Evolutionary conservation across 208 protist species (phyloP), one percentile per base, ranked within the genome.

Genomic region (Tetramitus jugosus): DNA sequence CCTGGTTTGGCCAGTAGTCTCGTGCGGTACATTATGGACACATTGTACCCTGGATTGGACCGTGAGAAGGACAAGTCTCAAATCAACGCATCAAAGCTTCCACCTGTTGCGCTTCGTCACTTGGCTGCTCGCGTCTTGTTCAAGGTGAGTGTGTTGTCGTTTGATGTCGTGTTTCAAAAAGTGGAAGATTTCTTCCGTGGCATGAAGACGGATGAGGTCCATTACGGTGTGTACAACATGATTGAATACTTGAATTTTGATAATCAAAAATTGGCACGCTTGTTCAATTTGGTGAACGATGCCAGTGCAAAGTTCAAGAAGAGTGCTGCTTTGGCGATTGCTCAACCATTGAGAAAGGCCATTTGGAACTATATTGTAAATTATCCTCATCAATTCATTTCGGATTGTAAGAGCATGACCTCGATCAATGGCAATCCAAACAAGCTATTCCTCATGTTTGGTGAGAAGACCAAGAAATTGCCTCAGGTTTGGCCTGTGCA

Each of bases 241-340:
- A 74, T 74, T 53, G 42, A 74, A 53, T 74, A 39, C 26, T n/a
- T 74, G 31, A 35, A 53, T 74, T 74, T 74, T 53, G 67, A 74
- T 23, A 13, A n/a, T 31, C 0, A 43, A 26, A 74, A 74, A 53
- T 53, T 74, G 20, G n/a, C 42, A 4, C 29, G 42, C 20, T 37
- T 74, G 17, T 53, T 74, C 23, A 3, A 7, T 33, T 20, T 74
- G 3, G 33, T 74, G 10, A 74, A 29, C 13, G 67, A 74, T 31
- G 29, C 26, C 53, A 23, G 37, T 53, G 42, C 42, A 33, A 74
- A 74, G 53, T 74, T 74, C 10, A 74, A 74, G 26, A 33, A 29
- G 6, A 33, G 33, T 8, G 67, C 67, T 39, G 33, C 53, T 53
- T 20, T 49, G 13, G 39, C 67, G 10, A 4, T 74, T 33, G 42